Evolutionary conservation across 495 filamentous ascomycete species (phyloP).

Genomic region (Tuber umbilicatum): DNA sequence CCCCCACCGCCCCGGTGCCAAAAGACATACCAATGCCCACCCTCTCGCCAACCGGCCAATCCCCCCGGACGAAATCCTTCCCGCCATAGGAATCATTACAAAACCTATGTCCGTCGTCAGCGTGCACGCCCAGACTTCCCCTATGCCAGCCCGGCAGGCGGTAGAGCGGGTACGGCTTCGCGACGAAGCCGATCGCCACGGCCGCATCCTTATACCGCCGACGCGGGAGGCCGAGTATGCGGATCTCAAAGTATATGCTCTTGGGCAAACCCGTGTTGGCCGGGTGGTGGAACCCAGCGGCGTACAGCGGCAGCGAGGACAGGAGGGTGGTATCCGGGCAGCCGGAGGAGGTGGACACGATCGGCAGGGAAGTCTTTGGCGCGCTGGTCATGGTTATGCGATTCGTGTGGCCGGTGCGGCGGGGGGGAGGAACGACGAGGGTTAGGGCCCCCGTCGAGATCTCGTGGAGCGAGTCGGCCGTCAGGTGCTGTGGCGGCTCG

Average conservation of each 20-base stretch:
- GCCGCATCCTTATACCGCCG: constrained; percentile 38
- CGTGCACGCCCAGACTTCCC: constrained; percentile 76
- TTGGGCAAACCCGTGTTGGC: constrained; percentile 50
- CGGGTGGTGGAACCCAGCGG: constrained; percentile 61
- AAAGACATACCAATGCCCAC: constrained; percentile 15
- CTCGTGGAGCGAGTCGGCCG: constrained; percentile 37
- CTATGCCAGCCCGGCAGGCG: constrained; percentile 88
- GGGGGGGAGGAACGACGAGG: constrained; percentile 38
- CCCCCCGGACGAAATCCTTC: constrained; percentile 57
- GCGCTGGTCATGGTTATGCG: constrained; percentile 38
- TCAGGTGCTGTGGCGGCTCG: constrained; percentile 50
- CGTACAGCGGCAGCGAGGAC: constrained; percentile 69
- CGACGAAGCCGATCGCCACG: constrained; percentile 70
- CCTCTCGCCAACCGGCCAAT: constrained; percentile 52
- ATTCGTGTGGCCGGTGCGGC: constrained; percentile 23
- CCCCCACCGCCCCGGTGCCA: background rate
- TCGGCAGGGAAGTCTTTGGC: constrained; percentile 42
- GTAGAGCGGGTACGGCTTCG: constrained; percentile 78
- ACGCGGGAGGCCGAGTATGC: constrained; percentile 47
- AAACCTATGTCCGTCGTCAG: constrained; percentile 82
- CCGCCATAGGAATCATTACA: constrained; percentile 84
- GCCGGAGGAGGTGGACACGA: constrained; percentile 39
- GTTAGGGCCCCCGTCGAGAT: constrained; percentile 32
- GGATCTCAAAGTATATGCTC: constrained; percentile 75
- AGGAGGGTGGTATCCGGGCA: constrained; percentile 52